Percentiles rank a stretch among this genome's conserved stretches.
Conservation (phyloP, 805 yeast species). For the Myxozyma nipponensis region DNA sequence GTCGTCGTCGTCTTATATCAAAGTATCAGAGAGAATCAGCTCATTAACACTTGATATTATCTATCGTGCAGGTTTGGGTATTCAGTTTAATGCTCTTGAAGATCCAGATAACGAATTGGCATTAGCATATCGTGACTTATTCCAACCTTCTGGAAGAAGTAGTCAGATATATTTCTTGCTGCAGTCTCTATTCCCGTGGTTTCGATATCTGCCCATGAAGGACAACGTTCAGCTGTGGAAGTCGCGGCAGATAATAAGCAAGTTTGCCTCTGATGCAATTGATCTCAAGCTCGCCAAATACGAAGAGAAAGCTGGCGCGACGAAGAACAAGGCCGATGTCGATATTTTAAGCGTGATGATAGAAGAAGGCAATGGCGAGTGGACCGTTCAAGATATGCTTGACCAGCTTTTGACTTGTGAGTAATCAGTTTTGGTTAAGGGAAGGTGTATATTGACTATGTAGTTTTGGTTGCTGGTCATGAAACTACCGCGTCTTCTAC, state of each 20-base stretch:
- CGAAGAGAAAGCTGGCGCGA: background rate
- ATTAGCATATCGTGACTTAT: slow-evolving; percentile 7
- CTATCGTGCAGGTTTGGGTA: slow-evolving; percentile 18
- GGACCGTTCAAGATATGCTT: slow-evolving; percentile 15
- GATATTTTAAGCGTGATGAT: slow-evolving; percentile 22
- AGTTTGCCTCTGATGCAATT: slow-evolving; percentile 19
- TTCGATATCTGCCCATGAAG: slow-evolving; percentile 10
- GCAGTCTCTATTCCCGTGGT: slow-evolving; percentile 12
- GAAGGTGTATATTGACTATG: too few species aligned
- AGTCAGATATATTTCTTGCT: slow-evolving; percentile 4
- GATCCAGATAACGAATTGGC: slow-evolving; percentile 21
- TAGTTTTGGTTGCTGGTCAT: slow-evolving; percentile 23
- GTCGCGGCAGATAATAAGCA: slow-evolving; percentile 6
- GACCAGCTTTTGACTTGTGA: slow-evolving; percentile 19
- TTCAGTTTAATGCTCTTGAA: slow-evolving; percentile 17
- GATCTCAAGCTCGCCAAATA: slow-evolving; percentile 5
- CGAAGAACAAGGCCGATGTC: slow-evolving; percentile 1
- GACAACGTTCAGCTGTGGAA: slow-evolving; percentile 2
- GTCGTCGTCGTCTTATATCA: slow-evolving; percentile 1
- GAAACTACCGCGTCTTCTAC: slow-evolving; percentile 24
- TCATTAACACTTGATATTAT: slow-evolving; percentile 22
- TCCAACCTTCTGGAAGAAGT: slow-evolving; percentile 3
- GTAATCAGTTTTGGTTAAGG: background rate
- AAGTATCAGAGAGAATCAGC: slow-evolving; percentile 3
- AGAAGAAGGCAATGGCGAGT: slow-evolving; percentile 13